A percentile compares a stretch with the other conserved stretches of the same genome.
Conservation (phyloP, 768 basidiomycete genomes). For the Suillus subluteus region DNA sequence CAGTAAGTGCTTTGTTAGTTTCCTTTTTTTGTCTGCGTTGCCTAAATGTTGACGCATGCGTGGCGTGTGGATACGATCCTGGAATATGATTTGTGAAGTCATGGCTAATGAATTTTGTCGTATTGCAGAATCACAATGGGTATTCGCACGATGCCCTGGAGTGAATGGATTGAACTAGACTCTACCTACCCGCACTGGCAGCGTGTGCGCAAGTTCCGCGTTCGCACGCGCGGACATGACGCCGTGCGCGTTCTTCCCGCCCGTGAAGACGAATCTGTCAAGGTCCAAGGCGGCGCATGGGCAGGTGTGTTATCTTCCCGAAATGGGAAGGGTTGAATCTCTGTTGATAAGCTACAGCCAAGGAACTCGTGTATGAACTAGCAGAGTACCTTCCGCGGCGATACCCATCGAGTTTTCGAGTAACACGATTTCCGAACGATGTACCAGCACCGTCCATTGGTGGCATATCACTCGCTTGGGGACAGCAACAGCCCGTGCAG, state of each 20-base stretch:
- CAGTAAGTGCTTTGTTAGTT: slow-evolving; percentile 46
- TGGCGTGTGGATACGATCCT: not conserved
- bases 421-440: slow-evolving; percentile 40
- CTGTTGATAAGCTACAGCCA: slow-evolving; percentile 41
- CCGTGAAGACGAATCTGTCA: slow-evolving; percentile 43
- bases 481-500: slow-evolving; percentile 51
- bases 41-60: not conserved
- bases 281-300: slow-evolving; percentile 32
- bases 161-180: slow-evolving; percentile 77
- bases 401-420: slow-evolving; percentile 59
- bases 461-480: slow-evolving; percentile 39
- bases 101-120: not conserved
- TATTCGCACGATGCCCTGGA: slow-evolving; percentile 67
- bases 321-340: slow-evolving; percentile 2
- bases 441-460: slow-evolving; percentile 21
- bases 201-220: slow-evolving; percentile 58
- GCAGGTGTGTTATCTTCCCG: slow-evolving; percentile 27
- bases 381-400: slow-evolving; percentile 66
- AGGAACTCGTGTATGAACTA: slow-evolving; percentile 70
- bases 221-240: slow-evolving; percentile 51
- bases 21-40: not conserved
- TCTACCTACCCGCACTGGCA: slow-evolving; percentile 57
- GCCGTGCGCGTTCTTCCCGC: slow-evolving; percentile 50
- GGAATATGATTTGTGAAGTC: too few relatives aligned
- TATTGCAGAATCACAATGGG: slow-evolving; percentile 67